Evolutionary conservation across 352 stramenopile species (phyloP), one percentile per base, ranked within the genome.

Genomic region (Phytopythium kandeliae): DNA sequence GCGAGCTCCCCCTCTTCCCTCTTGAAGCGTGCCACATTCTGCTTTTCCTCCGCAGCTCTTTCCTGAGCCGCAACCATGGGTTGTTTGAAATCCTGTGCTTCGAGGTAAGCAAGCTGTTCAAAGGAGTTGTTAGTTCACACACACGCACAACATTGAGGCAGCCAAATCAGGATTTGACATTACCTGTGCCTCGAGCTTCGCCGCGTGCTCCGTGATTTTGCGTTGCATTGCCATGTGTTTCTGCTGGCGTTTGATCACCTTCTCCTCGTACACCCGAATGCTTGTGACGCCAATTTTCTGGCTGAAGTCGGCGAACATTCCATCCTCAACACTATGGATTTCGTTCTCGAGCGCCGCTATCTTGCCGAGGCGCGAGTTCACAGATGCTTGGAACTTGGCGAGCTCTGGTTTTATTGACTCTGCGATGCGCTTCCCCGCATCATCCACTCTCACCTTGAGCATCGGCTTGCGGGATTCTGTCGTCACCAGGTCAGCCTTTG

Each of bases 231-330:
- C 74, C 40, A 80, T 64, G n/a, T 74, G 63, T 28, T 86, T 70
- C 26, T 87, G 66, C 35, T 89, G 78, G 3, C 79, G 78, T 62
- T 97, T 95, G 3, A 96, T 63, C 12, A 97, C 90, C 19, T 86
- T 96, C 54, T 97, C 88, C 69, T 98, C 93, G 60, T 98, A 98
- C 8, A 90, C 67, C 22, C 85, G 83, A 44, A 96, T 92, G 50
- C 76, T 96, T 22, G 73, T 57, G 16, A 96, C 72, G 13, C 85
- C 85, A 47, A 95, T 69, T 36, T 71, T 51, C 40, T 83, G 62
- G 36, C 85, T 94, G 56, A 96, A 95, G 7, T 80, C 71, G 16
- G 71, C 69, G 60, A 95, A 96, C 69, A 95, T 72, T n/a, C 92
- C 70, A 41, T 94, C 85, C 60, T 96, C 82, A 0, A 91, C 74